Conservation (phyloP, 805 yeast species). For the Helenozyma baotianmanensis region DNA sequence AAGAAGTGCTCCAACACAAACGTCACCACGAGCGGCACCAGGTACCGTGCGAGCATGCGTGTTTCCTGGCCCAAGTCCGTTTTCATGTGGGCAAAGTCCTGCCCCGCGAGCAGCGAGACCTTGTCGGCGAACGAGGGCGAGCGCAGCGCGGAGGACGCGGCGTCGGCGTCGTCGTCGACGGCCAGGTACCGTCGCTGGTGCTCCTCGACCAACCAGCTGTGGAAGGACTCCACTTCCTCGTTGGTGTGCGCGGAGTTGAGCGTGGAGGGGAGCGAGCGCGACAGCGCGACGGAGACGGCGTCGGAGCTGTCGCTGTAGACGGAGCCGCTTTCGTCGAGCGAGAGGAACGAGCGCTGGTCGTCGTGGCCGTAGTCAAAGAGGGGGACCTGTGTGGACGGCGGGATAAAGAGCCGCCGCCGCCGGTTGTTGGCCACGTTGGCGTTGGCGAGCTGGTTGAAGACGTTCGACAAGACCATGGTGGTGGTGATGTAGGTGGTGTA, state of each 20-base stretch:
- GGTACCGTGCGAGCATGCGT: conserved; percentile 25
- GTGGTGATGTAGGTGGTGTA: too few species aligned
- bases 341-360: conserved; percentile 41
- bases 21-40: conserved; percentile 38
- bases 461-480: conserved; percentile 36
- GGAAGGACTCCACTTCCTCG: conserved; percentile 38
- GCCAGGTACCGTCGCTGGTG: conserved; percentile 35
- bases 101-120: conserved; percentile 13
- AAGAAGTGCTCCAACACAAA: conserved; percentile 42
- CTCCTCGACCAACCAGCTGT: conserved; percentile 41
- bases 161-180: conserved; percentile 13
- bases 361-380: conserved; percentile 41
- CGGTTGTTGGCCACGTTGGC: conserved; percentile 32
- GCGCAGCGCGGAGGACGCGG: conserved; percentile 1
- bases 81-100: conserved; percentile 29
- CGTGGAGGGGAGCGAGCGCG: conserved; percentile 39
- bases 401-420: conserved; percentile 38
- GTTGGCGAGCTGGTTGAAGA: conserved; percentile 38
- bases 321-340: conserved; percentile 34
- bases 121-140: conserved; percentile 8
- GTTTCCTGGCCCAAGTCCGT: conserved; percentile 27
- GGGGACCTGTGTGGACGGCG: conserved; percentile 42
- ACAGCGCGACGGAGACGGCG: conserved; percentile 37
- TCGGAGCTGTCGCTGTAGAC: conserved; percentile 28
- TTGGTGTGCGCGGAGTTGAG: conserved; percentile 31